Evolutionary conservation across 352 stramenopile genomes (phyloP), one percentile per base, ranked within the genome.

Genomic region (Globisporangium takayamanum): DNA sequence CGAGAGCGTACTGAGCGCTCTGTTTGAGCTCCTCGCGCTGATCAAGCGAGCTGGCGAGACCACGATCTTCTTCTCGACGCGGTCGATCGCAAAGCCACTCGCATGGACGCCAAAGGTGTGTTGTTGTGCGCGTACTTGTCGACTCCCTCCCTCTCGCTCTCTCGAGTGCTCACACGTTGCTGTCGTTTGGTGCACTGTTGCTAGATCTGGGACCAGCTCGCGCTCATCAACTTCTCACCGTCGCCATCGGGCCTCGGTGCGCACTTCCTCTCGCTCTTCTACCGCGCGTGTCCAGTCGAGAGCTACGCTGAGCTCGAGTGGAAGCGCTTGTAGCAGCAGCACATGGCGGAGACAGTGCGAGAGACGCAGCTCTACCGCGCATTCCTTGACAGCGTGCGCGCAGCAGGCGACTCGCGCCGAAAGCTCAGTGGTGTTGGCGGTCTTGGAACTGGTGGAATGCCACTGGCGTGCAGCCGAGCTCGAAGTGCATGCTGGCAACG

Each of bases 161-260:
- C 22, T 15, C n/a, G 7, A 16, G 18, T 30, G 45, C n/a, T 50
- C 16, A 15, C 10, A 45, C 11, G 15, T 10, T 14, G 5, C 26
- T 41, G 30, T 46, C 36, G 33, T 49, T 16, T 22, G 5, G 10
- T 47, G 4, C 55, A 25, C 10, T 51, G 8, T n/a, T 54, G 18
- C 45, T 11, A 87, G 76, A 68, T 74, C 2, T 87, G 74, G 74
- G 74, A 63, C 36, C 67, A 85, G n/a, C 66, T 87, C 5, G 54
- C 54, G 15, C 64, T 80, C 0, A 50, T 85, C 55, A 68, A 84
- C 46, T 75, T 78, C 26, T 68, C 73, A 0, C 77, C 77, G 5
- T 71, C 70, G 5, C 22, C 22, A 2, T 57, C 52, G 0, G 73
- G 84, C 3, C 62, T 85, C 1, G 66, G 80, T 5, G 68, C 72